Evolutionary conservation across 2,329 filamentous ascomycete species (phyloP), one percentile per base, ranked within the genome.

Genomic region (Alternaria brassicae): DNA sequence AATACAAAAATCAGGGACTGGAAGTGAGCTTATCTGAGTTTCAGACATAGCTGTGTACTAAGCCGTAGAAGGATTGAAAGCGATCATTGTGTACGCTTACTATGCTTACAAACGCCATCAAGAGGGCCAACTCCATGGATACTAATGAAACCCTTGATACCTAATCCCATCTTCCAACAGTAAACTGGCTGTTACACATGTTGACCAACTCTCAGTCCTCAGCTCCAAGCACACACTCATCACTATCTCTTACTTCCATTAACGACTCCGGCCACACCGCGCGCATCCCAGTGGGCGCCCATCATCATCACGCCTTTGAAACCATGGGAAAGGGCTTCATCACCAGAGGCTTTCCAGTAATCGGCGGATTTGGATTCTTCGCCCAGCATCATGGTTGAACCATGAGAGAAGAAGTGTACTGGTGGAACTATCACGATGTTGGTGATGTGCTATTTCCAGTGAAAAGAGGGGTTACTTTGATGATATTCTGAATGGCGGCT

Each of bases 361-460:
- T 82, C 80, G 10, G 87, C 87, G 1, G 86, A 88, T 2, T 79
- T 73, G 13, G 84, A 86, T 66, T 88, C 83, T 69, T 90, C 88
- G 34, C 87, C 88, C 13, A 90, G 78, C 88, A 90, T 90, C 87
- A 89, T 89, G 37, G 88, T 90, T 13, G 87, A 89, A 70, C 88
- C 88, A 82, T 90, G 88, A 3, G 87, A 89, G 76, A 90, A 90
- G 77, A 89, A 86, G 71, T 89, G 85, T 0, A 89, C 86, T 2
- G 87, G 87, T 6, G 86, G 83, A 10, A 59, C 47, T 70, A 75
- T 75, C 6, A 13, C 58, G 44, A 39, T 41, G 42, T 12, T 28
- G 30, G 15, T 23, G 8, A 27, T 36, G 17, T 55, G 30, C 19
- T 51, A 19, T 44, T 27, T 15, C 36, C 12, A 19, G 15, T 7